Base-by-base conservation (phyloP, 345 rosid species). In the Pugionium cornutum region DNA sequence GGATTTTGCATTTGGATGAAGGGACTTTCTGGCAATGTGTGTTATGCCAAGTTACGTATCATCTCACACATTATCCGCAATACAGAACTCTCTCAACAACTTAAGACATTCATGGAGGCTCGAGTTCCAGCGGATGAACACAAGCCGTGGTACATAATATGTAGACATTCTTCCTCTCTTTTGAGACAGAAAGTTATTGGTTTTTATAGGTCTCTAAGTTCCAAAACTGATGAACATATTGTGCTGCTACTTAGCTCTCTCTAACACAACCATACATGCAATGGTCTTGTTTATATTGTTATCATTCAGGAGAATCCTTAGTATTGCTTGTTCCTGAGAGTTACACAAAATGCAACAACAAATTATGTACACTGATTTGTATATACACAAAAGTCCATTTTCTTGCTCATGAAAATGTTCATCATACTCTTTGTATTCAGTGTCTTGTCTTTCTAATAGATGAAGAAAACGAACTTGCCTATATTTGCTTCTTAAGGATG, bases 131-230 rank as follows among this genome's bases (percentile, higher is more conserved):
- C 47, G 49, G 66, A 65, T 11, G 66, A 37, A 72, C 10, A 64
- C 10, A 72, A 72, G 62, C 26, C 62, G 36, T 57, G 71, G 71
- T 58, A 65, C 67, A 65, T 72, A 72, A n/a, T 58, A 58, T 58
- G 5, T 42, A 65, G 34, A 65, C 71, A 72, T 35, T 72, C 53
- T 48, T 56, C 41, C 9, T n/a, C 27, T 40, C 59, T 42, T 48
- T 58, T 29, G 48, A 50, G 49, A 58, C 28, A n/a, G 11, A 55
- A 44, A 60, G 28, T 49, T 9, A n/a, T 26, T 53, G 49, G 75
- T 11, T 48, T 10, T 48, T 18, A 69, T 47, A 54, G 52, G 64
- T 71, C 45, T 71, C 31, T 4, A 55, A 64, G 65, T 34, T 64
- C 34, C 11, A 72, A 49, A 58, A 58, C 5, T 45, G 39, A 62